Evolutionary conservation across 805 yeast species (phyloP), one percentile per base, ranked within the genome.

Genomic region (Kodamaea hsintzibuensis): DNA sequence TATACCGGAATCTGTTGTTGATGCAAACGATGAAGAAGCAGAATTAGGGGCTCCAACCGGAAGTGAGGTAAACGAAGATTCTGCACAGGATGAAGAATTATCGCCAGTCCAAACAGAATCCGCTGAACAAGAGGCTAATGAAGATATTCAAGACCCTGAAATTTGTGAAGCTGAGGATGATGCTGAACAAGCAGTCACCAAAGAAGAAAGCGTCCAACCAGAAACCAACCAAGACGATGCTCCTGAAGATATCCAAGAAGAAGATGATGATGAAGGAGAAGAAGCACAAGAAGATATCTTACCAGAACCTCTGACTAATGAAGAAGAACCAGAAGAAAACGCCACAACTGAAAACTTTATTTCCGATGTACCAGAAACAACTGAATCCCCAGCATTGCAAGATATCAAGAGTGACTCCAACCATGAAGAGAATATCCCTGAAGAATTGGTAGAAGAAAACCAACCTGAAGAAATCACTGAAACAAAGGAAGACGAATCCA

Each of bases 81-180:
- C 54, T 22, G 42, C 64, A 59, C 35, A 30, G 35, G 35, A 30
- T 30, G 35, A 30, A 30, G 27, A 62, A 17, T 17, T 13, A 7
- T 40, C 19, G 22, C n/a, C 38, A 14, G 16, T 14, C 19, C 14
- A 45, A 7, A 22, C 25, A 22, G 47, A 25, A n/a, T 4, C 73
- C 9, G 62, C 60, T 44, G 53, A 55, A 17, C 56, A 57, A 47
- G 58, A 59, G 27, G 44, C 7, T 7, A 39, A 40, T 12, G 48
- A 33, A 3, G 17, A 27, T 18, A 25, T 22, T 9, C 52, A 30
- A 12, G 25, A 45, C 13, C 25, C 38, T 8, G 47, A 42, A 33
- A 33, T 27, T 7, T 39, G 33, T 42, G 40, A 40, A n/a, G n/a
- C n/a, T 18, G 44, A 30, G 17, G 42, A 38, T 1, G 51, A 52